These are phyloP conservation scores for Exobasidium cylindrosporum DNA, from an alignment of 1,284 basidiomycete genomes.

Conservation along the genomic window DNA sequence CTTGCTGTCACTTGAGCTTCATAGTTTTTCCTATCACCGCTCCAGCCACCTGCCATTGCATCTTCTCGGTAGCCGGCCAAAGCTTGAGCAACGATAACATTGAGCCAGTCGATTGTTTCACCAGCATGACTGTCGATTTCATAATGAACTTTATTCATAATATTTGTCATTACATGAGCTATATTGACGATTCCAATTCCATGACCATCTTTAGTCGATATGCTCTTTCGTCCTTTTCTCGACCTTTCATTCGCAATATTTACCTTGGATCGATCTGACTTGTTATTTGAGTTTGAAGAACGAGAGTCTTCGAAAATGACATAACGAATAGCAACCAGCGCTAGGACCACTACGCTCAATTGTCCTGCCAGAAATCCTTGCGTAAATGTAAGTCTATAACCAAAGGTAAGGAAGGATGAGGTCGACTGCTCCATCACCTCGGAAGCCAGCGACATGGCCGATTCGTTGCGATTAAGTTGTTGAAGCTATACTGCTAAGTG, in stretches of 20 bases:
- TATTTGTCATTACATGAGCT: slow-evolving; percentile 43
- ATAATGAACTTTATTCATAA: slow-evolving; percentile 60
- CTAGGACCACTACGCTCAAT: slow-evolving; percentile 56
- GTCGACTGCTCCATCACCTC: not conserved
- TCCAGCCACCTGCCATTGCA: slow-evolving; percentile 53
- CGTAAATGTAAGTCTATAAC: slow-evolving; percentile 56
- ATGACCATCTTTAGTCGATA: slow-evolving; percentile 38
- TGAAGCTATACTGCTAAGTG: no score
- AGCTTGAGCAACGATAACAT: slow-evolving; percentile 62
- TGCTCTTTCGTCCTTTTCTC: not conserved
- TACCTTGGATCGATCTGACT: slow-evolving; percentile 29
- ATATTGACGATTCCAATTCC: slow-evolving; percentile 54
- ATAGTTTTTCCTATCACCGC: slow-evolving; percentile 19
- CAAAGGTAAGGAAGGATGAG: not conserved
- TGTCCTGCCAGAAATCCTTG: slow-evolving; percentile 62
- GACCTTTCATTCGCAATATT: not conserved
- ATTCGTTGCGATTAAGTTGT: no score
- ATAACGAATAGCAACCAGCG: slow-evolving; percentile 57
- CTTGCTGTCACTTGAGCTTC: slow-evolving; percentile 31
- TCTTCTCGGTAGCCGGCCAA: slow-evolving; percentile 55
- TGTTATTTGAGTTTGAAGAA: slow-evolving; percentile 50
- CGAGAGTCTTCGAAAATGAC: slow-evolving; percentile 60
- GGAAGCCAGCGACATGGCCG: not conserved
- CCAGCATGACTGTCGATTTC: slow-evolving; percentile 60
- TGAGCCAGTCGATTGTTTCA: slow-evolving; percentile 63